Evolutionary conservation across 176 grass and related monocot species (phyloP).

Genomic region (Rhynchospora tenuis): DNA sequence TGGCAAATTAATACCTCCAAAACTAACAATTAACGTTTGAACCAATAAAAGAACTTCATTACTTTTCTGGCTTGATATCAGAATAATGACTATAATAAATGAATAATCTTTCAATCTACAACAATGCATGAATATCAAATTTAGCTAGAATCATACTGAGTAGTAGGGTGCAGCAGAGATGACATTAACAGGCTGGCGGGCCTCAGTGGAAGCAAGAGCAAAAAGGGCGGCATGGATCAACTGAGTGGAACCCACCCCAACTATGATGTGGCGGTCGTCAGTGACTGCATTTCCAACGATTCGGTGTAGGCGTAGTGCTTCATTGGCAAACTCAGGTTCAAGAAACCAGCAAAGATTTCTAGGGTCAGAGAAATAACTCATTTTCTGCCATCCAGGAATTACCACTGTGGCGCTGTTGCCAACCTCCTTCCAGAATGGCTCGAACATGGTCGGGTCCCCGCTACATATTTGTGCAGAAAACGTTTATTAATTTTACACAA

Average conservation of each 20-base stretch:
- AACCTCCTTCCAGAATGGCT: slow-evolving; percentile 63
- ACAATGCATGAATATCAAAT: background rate
- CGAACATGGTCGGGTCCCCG: slow-evolving; percentile 86
- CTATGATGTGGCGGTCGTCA: slow-evolving; percentile 52
- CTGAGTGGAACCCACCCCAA: slow-evolving; percentile 87
- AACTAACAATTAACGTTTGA: background rate
- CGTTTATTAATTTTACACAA: slow-evolving; percentile 10
- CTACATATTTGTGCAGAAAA: slow-evolving; percentile 36
- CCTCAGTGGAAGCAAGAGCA: slow-evolving; percentile 39
- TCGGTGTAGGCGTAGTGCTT: slow-evolving; percentile 61
- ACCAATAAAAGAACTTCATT: too few species aligned
- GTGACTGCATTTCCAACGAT: slow-evolving; percentile 60
- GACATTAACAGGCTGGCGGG: slow-evolving; percentile 44
- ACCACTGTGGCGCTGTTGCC: slow-evolving; percentile 43
- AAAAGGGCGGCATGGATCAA: slow-evolving; percentile 82
- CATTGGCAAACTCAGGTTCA: slow-evolving; percentile 42
- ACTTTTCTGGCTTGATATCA: background rate
- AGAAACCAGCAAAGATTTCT: slow-evolving; percentile 74
- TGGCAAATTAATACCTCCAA: too few species aligned
- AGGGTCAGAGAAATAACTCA: slow-evolving; percentile 78
- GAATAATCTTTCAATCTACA: background rate
- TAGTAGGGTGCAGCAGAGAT: slow-evolving; percentile 63
- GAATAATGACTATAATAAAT: background rate
- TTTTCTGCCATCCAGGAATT: slow-evolving; percentile 60
- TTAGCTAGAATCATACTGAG: slow-evolving; percentile 45